Evolutionary conservation across 2,329 filamentous ascomycete species (phyloP), one percentile per base, ranked within the genome.

Genomic region (Botrytis porri): DNA sequence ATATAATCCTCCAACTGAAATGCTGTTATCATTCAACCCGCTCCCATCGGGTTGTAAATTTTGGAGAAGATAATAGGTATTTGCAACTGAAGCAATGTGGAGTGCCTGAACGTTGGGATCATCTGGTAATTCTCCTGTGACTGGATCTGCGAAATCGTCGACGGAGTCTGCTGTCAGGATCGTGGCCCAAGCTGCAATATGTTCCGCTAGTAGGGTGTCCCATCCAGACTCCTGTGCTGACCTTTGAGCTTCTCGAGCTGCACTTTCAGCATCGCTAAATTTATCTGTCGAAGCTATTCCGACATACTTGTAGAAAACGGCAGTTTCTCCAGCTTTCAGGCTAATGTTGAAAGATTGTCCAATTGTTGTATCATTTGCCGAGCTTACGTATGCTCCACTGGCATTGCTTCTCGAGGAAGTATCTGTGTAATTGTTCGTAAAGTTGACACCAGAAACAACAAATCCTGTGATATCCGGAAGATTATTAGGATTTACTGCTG

Each of bases 211-310:
- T 1, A 90, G 83, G 1, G 80, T 79, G n/a, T 84, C 80, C 76
- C 87, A 93, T 0, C 91, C 91, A 43, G 81, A 81, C 8, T 81
- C 77, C 71, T 84, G 82, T 57, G 84, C 90, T 2, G 81, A 80
- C 9, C 83, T 78, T 0, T 87, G 88, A 2, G 89, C 90, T 9
- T 84, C 79, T 73, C 84, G 84, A 2, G 92, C 92, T 1, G 85
- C 83, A 32, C 80, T 77, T 73, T 87, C 83, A 0, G 91, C 87
- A 75, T 90, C 82, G 0, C 82, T 74, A 77, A 93, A 93, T 0
- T 89, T 90, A 80, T 93, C 92, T 0, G 86, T 87, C 1, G 91
- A 92, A 6, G 92, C 91, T 66, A 85, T 86, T 41, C 92, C 92
- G 25, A 93, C 85, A 76, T 86, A 93, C 78, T 94, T 94, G 64